Evolutionary conservation across 495 filamentous ascomycete genomes (phyloP), one percentile per base, ranked within the genome.

Genomic region (Penicillium ochrochloron): DNA sequence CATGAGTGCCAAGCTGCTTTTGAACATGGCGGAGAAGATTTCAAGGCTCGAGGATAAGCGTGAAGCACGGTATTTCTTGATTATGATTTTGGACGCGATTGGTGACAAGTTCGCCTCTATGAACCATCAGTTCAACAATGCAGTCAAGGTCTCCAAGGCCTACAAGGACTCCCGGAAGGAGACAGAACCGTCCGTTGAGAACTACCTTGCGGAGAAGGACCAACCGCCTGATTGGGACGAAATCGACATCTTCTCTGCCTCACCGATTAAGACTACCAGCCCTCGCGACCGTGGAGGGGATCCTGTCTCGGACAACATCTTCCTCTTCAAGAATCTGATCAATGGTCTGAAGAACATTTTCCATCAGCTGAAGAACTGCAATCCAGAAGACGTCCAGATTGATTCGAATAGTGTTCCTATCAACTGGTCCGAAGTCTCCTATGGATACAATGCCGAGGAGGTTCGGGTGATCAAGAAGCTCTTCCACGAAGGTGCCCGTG

Each of bases 1-100:
- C 0, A 99, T 99, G 96, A 98, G 95, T 70, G 96, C 96, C 4
- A 99, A 98, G 74, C 81, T 99, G 4, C 80, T 99, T 3, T 78
- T 99, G 57, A 99, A 99, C 75, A 92, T 99, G 91, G 95, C 95
- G 0, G 96, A 98, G 70, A 94, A 90, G 74, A 99, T 99, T 67
- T 92, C 94, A 0, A 92, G 90, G 72, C 82, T 99, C 59, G 89
- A 88, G 17, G 89, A 97, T 69, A 98, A 97, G 75, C 86, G 88
- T 27, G 94, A 98, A 73, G 95, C 94, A 33, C 89, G 96, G 17
- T 93, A 97, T 74, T 97, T 97, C 76, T 77, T 99, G 61, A 92
- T 99, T 63, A 95, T 96, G 90, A 98, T 99, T 37, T 78, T 99
- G 53, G 93, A 97, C 76, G 95, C 96, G 11, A 98, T 98, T 62